Evolutionary conservation across 2,329 filamentous ascomycete genomes (phyloP), one percentile per base, ranked within the genome.

Genomic region (Fusarium sarcochroum): DNA sequence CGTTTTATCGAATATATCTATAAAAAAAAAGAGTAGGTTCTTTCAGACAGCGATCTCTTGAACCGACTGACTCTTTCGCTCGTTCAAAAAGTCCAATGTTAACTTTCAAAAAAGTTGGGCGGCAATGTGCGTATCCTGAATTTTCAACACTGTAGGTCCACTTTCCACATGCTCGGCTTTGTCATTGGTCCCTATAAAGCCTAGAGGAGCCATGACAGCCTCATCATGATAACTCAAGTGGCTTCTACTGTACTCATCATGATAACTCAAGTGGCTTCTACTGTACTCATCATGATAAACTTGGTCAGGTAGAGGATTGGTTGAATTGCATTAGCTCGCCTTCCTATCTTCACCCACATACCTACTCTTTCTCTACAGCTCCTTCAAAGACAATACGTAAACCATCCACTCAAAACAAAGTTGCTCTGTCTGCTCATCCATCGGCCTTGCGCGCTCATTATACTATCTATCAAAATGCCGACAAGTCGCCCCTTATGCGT

Each of bases 401-500:
- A 67, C 67, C 57, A 73, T 72, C 70, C 53, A 64, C 60, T 57
- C 38, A 67, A 73, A 69, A 66, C 58, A 63, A 30, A 69, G 56
- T 65, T 68, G 63, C 68, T 69, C 63, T 69, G 45, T 68, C 62
- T 63, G 50, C 53, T 70, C 72, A 60, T 62, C 70, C 65, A 54
- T 65, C 57, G 48, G 59, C 54, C 63, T 71, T 55, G 64, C 60
- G 69, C 63, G 67, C 68, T 63, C 65, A 75, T 71, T 73, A 75
- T 58, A 68, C 67, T 67, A 56, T 70, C 72, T 68, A 73, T 71
- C 58, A 58, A 68, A 72, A 72, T 70, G 58, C 67, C 61, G 42
- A 58, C 59, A 61, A 57, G 52, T 41, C 53, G 51, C 61, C 37
- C 47, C 52, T 53, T 76, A 89, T 76, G 86, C 85, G 73, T 90